Evolutionary conservation across 176 grass and related monocot species (phyloP).

Genomic region (Typha latifolia): DNA sequence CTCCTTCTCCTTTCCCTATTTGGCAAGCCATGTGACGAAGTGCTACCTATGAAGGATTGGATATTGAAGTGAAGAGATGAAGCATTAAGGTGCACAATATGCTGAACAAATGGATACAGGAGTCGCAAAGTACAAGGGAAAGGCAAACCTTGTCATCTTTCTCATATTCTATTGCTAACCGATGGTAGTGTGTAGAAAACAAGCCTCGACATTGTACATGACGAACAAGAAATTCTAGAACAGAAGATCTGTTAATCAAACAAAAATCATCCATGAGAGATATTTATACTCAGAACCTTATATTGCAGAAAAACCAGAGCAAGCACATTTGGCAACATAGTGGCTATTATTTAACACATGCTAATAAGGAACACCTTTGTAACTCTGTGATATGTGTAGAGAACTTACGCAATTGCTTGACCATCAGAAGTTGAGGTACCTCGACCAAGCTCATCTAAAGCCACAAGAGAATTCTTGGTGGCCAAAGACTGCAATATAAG

Average conservation of each 20-base stretch:
- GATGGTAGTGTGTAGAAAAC: conserved; percentile 97
- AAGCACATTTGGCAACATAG: conserved; percentile 20
- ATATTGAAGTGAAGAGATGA: conserved; percentile 24
- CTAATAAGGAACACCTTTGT: neutral
- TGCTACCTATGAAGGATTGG: conserved; percentile 42
- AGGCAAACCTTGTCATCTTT: conserved; percentile 51
- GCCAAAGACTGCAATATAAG: conserved; percentile 64
- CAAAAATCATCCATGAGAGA: neutral
- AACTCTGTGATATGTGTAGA: neutral
- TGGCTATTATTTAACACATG: neutral
- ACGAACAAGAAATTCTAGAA: conserved; percentile 80
- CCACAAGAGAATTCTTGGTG: conserved; percentile 82
- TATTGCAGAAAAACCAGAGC: neutral
- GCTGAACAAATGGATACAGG: neutral
- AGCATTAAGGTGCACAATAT: conserved; percentile 8
- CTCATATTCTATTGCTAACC: conserved; percentile 64
- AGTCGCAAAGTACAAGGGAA: conserved; percentile 4
- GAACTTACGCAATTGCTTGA: conserved; percentile 88
- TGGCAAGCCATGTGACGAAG: conserved; percentile 90
- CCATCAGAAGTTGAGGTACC: conserved; percentile 99
- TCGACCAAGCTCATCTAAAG: conserved; percentile 93
- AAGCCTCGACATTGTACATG: conserved; percentile 71
- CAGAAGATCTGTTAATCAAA: conserved; percentile 51
- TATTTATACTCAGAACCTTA: conserved; percentile 4
- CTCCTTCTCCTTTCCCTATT: conserved; percentile 48